Conservation (phyloP, 2,329 filamentous ascomycete species). For the Dothistroma septosporum region DNA sequence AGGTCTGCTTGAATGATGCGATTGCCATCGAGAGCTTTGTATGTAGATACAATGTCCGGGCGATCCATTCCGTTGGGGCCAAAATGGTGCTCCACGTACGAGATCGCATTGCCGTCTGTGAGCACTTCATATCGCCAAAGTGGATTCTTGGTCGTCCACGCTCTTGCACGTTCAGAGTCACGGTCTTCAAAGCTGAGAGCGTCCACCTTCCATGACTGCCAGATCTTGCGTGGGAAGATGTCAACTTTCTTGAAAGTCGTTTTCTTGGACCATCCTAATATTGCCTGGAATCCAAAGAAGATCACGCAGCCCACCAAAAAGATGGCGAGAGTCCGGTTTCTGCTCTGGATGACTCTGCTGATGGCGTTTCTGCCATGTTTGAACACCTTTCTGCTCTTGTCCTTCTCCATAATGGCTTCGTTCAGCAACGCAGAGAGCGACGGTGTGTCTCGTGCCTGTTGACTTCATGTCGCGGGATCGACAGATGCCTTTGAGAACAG, state of each 20-base stretch:
- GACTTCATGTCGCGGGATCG: neutral
- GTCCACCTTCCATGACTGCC: constrained; percentile 71
- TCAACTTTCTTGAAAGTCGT: constrained; percentile 1
- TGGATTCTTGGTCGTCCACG: constrained; percentile 64
- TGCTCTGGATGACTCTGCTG: neutral
- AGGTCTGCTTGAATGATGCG: constrained; percentile 63
- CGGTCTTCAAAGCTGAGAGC: constrained; percentile 62
- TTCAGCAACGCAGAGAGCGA: neutral
- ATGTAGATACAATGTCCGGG: constrained; percentile 60
- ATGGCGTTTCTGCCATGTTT: neutral
- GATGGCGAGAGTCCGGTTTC: neutral
- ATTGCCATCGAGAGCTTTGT: constrained; percentile 52
- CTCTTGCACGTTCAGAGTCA: constrained; percentile 56
- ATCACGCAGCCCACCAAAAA: neutral
- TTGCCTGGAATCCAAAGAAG: constrained; percentile 1
- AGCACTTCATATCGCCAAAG: constrained; percentile 63
- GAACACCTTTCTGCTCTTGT: neutral
- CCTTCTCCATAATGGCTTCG: neutral
- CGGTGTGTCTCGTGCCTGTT: neutral
- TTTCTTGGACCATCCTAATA: neutral
- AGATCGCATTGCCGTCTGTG: constrained; percentile 62
- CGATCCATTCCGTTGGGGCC: constrained; percentile 59
- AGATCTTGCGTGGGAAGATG: constrained; percentile 60
- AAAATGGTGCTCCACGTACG: constrained; percentile 64
- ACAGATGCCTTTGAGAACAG: neutral